phyloP scores from a whole-genome alignment of 1,139 yeast genomes.

The Debaryomyces psychrophilus region DNA sequence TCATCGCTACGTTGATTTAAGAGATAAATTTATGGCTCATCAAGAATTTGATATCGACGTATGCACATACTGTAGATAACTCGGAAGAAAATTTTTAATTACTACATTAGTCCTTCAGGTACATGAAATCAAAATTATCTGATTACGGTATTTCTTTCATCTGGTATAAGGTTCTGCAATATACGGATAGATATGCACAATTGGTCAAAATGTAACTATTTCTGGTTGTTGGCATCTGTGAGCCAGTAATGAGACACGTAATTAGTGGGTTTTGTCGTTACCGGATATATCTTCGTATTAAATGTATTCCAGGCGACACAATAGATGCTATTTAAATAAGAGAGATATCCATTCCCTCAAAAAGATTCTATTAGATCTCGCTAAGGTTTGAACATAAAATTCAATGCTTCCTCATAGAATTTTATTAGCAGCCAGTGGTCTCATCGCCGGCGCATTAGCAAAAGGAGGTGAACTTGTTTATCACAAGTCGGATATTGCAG shows the following conservation, averaged over 20 bases:
- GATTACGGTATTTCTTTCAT: neutral
- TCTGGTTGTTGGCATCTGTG: neutral
- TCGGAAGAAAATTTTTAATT: neutral
- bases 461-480: constrained; percentile 20
- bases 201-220: neutral
- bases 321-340: neutral
- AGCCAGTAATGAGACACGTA: neutral
- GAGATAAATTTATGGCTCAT: neutral
- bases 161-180: neutral
- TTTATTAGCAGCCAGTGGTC: neutral
- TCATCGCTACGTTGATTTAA: neutral
- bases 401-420: neutral
- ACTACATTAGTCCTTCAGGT: neutral
- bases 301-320: neutral
- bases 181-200: neutral
- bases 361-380: neutral
- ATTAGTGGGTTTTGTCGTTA: neutral
- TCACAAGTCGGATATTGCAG: constrained; percentile 21
- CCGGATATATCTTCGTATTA: too few relatives aligned
- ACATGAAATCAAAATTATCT: neutral
- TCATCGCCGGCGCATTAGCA: constrained; percentile 2
- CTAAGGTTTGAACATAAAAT: neutral
- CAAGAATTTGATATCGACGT: neutral
- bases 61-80: neutral
- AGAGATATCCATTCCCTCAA: neutral